Percentiles rank a stretch among this genome's conserved stretches.
Evolutionary conservation across 495 filamentous ascomycete genomes (phyloP).

Genomic region (Hypoxylon fragiforme): DNA sequence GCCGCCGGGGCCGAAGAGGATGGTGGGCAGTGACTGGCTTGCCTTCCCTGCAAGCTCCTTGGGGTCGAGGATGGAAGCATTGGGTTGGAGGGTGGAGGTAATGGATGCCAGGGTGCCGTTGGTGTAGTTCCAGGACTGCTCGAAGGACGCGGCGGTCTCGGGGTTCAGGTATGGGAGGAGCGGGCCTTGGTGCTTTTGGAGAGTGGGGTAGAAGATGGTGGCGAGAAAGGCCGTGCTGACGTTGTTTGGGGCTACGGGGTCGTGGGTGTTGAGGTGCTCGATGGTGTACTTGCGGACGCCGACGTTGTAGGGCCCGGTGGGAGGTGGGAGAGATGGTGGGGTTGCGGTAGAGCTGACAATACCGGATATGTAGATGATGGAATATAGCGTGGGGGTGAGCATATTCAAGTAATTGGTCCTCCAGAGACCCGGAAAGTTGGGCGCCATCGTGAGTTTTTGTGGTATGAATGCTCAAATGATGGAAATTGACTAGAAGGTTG

Average conservation of each 20-base stretch:
- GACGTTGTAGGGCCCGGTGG: constrained; percentile 30
- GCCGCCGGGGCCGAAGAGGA: constrained; percentile 33
- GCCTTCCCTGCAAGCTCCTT: not conserved
- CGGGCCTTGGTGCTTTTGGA: constrained; percentile 18
- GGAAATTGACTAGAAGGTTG: no score
- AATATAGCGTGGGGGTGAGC: no score
- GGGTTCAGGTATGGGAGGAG: constrained; percentile 29
- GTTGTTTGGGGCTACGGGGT: constrained; percentile 34
- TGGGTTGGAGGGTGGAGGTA: constrained; percentile 25
- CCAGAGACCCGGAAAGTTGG: no score
- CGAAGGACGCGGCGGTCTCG: constrained; percentile 23
- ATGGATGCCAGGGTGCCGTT: constrained; percentile 22
- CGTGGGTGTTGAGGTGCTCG: constrained; percentile 21
- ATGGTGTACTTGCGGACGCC: constrained; percentile 24
- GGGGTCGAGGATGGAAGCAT: constrained; percentile 26
- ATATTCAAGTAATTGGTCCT: no score
- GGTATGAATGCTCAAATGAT: no score
- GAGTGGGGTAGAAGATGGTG: constrained; percentile 35
- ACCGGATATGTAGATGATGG: no score
- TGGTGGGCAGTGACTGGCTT: constrained; percentile 17
- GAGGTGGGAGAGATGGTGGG: constrained; percentile 22
- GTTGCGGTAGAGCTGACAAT: no score
- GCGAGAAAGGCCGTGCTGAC: constrained; percentile 33
- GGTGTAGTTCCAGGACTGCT: constrained; percentile 24
- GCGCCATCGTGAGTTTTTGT: no score